Percentiles rank a stretch among this genome's conserved stretches.
Evolutionary conservation across 2,329 filamentous ascomycete species (phyloP).

Genomic region (Keithomyces neogunnii): DNA sequence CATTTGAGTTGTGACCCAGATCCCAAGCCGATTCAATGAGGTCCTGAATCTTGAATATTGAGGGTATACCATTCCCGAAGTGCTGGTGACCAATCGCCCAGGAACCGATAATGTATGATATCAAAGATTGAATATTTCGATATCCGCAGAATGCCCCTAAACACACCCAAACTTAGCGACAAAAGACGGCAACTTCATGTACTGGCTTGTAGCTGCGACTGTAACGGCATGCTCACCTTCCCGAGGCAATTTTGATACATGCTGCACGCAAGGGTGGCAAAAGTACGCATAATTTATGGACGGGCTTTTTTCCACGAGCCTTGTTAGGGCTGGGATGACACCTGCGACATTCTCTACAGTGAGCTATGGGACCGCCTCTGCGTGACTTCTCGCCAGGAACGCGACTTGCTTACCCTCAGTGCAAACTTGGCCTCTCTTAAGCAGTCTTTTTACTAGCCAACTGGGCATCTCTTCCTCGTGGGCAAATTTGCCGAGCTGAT

Average conservation of each 20-base stretch:
- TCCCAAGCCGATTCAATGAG: constrained; percentile 87
- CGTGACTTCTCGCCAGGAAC: background rate
- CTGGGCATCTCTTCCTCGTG: constrained; percentile 7
- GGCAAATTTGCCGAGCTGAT: constrained; percentile 5
- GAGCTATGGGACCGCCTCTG: background rate
- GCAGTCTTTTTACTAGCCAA: constrained; percentile 5
- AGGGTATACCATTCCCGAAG: constrained; percentile 57
- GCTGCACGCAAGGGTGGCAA: constrained; percentile 66
- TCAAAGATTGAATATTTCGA: constrained; percentile 86
- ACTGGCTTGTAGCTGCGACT: background rate
- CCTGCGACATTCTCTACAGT: constrained; percentile 22
- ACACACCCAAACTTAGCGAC: background rate
- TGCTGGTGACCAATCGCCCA: constrained; percentile 46
- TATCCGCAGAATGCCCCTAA: constrained; percentile 88
- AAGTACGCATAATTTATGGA: constrained; percentile 64
- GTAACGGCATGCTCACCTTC: constrained; percentile 46
- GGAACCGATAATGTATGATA: constrained; percentile 64
- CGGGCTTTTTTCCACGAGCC: constrained; percentile 55
- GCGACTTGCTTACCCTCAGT: constrained; percentile 4
- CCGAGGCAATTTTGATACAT: constrained; percentile 71
- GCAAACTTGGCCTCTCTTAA: constrained; percentile 5
- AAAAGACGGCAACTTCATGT: background rate
- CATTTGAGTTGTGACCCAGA: constrained; percentile 66
- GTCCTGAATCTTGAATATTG: constrained; percentile 76
- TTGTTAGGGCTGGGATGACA: constrained; percentile 53